phyloP scores from a whole-genome alignment of 2,329 filamentous ascomycete genomes.

The Mycogone perniciosa region DNA sequence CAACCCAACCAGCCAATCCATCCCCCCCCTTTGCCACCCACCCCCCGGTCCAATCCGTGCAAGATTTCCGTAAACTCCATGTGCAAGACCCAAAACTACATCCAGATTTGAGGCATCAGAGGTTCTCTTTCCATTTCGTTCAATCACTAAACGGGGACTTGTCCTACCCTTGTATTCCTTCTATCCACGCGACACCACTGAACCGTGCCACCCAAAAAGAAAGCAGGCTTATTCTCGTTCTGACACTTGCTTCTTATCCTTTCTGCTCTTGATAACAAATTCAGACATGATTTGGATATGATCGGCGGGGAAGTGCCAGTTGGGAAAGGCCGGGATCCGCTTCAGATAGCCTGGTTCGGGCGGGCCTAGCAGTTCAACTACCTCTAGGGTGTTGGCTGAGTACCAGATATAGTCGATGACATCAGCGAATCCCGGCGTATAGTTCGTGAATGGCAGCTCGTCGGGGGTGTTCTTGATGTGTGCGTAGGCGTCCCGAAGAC shows the following conservation, averaged over 20 bases:
- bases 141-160: constrained; percentile 8
- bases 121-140: constrained; percentile 10
- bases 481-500: constrained; percentile 81
- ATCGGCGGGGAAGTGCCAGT: constrained; percentile 90
- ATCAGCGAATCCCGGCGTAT: constrained; percentile 85
- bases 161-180: constrained; percentile 11
- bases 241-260: constrained; percentile 65
- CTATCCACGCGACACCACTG: constrained; percentile 25
- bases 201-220: constrained; percentile 25
- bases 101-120: constrained; percentile 27
- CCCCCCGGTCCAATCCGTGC: not conserved
- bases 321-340: constrained; percentile 83
- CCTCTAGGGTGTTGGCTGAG: constrained; percentile 80
- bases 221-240: constrained; percentile 43
- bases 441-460: constrained; percentile 91
- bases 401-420: constrained; percentile 99
- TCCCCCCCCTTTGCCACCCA: constrained; percentile 1
- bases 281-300: constrained; percentile 86
- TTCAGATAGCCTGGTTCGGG: constrained; percentile 81
- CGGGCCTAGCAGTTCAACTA: constrained; percentile 76
- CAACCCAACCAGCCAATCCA: not conserved
- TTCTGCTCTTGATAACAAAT: constrained; percentile 81
- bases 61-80: constrained; percentile 31
- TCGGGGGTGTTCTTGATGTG: constrained; percentile 75
- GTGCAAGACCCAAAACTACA: constrained; percentile 36